Evolutionary conservation across 1,284 basidiomycete species (phyloP).

Genomic region (Cryptococcus depauperatus): DNA sequence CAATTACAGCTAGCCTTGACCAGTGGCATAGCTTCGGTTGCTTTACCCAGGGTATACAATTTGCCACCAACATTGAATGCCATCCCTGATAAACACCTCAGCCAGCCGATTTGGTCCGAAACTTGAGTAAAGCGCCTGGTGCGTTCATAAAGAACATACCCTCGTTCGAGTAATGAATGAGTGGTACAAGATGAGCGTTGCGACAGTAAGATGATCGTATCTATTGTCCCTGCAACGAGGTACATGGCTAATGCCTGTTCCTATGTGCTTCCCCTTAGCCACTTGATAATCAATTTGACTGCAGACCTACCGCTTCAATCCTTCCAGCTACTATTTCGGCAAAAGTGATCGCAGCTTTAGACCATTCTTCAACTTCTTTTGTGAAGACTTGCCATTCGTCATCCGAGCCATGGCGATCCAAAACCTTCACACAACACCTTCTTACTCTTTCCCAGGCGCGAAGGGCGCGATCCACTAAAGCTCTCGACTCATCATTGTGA

Average conservation of each 20-base stretch:
- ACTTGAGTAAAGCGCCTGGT: not conserved
- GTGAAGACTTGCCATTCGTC: not conserved
- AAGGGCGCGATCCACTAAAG: conserved; percentile 15
- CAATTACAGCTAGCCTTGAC: conserved; percentile 24
- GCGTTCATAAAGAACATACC: not conserved
- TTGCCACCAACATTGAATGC: conserved; percentile 43
- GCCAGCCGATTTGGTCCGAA: conserved; percentile 8
- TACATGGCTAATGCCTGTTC: conserved; percentile 7
- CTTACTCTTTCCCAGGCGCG: conserved; percentile 12
- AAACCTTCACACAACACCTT: conserved; percentile 13
- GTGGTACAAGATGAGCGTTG: not conserved
- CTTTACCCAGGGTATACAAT: conserved; percentile 35
- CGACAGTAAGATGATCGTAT: conserved; percentile 17
- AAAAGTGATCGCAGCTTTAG: conserved; percentile 2
- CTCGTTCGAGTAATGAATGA: not conserved
- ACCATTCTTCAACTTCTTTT: conserved; percentile 2
- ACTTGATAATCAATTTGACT: not conserved
- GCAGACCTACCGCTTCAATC: conserved; percentile 4
- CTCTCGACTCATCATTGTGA: conserved; percentile 2
- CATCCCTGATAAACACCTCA: conserved; percentile 31
- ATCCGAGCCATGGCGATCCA: conserved; percentile 1
- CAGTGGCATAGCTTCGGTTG: conserved; percentile 28
- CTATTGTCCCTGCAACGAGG: conserved; percentile 21
- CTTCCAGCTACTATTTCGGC: conserved; percentile 1
- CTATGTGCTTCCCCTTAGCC: not conserved